Conservation (phyloP, 495 filamentous ascomycete genomes). For the Jackrogersella minutella region DNA sequence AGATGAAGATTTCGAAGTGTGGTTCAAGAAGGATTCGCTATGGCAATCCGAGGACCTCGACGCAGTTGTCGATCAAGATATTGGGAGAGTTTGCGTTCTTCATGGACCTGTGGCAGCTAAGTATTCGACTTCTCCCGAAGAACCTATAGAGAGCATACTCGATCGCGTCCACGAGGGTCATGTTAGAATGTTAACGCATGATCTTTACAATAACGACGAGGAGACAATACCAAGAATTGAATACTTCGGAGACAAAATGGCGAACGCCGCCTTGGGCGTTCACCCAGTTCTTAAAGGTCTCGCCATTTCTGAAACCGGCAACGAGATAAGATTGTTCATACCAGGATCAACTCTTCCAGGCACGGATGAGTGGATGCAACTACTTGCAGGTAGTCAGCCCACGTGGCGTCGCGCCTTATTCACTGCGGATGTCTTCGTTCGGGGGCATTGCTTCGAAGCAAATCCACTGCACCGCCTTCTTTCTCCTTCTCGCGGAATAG, state of each 20-base stretch:
- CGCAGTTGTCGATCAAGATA: slow-evolving; percentile 84
- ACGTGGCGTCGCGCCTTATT: slow-evolving; percentile 87
- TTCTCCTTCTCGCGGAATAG: slow-evolving; percentile 73
- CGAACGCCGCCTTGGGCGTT: slow-evolving; percentile 50
- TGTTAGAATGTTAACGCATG: slow-evolving; percentile 70
- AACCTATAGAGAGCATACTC: slow-evolving; percentile 81
- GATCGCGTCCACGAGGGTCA: slow-evolving; percentile 79
- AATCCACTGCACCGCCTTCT: slow-evolving; percentile 85
- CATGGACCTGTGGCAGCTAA: slow-evolving; percentile 85
- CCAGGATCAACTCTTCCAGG: slow-evolving; percentile 69
- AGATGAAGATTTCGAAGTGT: slow-evolving; percentile 88
- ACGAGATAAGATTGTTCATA: slow-evolving; percentile 68
- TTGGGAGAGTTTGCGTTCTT: slow-evolving; percentile 82
- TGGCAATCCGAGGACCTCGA: slow-evolving; percentile 92
- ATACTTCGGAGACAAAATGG: slow-evolving; percentile 79
- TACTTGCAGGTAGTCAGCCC: slow-evolving; percentile 77
- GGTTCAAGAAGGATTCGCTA: slow-evolving; percentile 92
- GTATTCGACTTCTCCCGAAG: slow-evolving; percentile 77
- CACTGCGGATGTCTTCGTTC: slow-evolving; percentile 79
- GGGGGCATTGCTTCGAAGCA: slow-evolving; percentile 84
- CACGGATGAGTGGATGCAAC: slow-evolving; percentile 71
- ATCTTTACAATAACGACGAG: slow-evolving; percentile 73
- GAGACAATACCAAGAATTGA: slow-evolving; percentile 75
- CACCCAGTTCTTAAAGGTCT: slow-evolving; percentile 71
- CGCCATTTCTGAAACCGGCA: slow-evolving; percentile 68